phyloP scores from a whole-genome alignment of 306 rosid genomes.

The Malus orientalis region DNA sequence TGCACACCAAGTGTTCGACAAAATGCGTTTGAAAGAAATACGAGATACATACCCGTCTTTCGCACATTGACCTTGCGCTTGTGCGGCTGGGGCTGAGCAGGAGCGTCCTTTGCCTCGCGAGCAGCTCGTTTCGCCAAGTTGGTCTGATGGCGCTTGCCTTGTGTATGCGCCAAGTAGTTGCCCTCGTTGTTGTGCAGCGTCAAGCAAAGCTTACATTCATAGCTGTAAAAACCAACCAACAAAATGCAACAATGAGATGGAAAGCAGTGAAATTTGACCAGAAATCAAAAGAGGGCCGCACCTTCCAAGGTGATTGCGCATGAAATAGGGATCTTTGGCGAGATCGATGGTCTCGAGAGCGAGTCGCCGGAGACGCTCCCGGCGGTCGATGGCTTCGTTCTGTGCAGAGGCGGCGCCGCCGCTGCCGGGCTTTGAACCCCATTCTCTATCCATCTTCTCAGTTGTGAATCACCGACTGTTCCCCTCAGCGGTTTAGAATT shows the following conservation, averaged over 20 bases:
- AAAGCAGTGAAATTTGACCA: neutral
- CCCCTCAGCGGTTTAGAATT: too few species aligned
- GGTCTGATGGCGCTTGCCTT: conserved; percentile 92
- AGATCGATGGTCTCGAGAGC: conserved; percentile 94
- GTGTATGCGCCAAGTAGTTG: conserved; percentile 92
- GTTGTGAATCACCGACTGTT: too few species aligned
- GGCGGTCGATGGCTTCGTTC: conserved; percentile 92
- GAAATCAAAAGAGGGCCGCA: neutral
- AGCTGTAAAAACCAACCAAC: conserved; percentile 31
- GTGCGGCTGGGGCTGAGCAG: conserved; percentile 96
- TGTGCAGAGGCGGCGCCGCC: conserved; percentile 98
- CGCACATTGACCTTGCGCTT: conserved; percentile 76
- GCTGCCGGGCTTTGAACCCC: conserved; percentile 99
- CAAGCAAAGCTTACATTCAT: conserved; percentile 88
- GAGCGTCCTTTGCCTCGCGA: conserved; percentile 94
- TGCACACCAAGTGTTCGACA: conserved; percentile 4
- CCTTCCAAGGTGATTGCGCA: conserved; percentile 97
- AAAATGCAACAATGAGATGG: neutral
- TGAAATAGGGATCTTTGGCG: conserved; percentile 90
- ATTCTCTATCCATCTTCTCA: conserved; percentile 68
- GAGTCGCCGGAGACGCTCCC: conserved; percentile 88
- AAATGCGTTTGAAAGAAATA: neutral
- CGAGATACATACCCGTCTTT: conserved; percentile 45
- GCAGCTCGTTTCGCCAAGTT: conserved; percentile 92
- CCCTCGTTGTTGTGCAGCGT: conserved; percentile 96